These are phyloP conservation scores for Kwoniella sp. DNA, from an alignment of 768 basidiomycete genomes.

Conservation along the genomic window DNA sequence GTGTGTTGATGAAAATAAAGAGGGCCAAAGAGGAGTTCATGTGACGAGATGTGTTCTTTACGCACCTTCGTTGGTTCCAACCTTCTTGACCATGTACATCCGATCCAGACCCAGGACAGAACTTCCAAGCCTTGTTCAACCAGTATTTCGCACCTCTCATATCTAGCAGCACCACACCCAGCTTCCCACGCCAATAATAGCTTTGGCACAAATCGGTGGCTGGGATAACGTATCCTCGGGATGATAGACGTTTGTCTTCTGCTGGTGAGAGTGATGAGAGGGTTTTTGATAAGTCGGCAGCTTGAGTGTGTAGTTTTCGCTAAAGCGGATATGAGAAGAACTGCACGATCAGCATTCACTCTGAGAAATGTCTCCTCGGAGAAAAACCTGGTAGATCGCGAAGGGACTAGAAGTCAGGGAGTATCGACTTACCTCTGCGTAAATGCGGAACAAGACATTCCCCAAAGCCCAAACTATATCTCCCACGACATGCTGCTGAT, in stretches of 20 bases:
- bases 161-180: slow-evolving; percentile 39
- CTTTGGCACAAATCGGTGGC: slow-evolving; percentile 42
- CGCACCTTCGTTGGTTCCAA: slow-evolving; percentile 41
- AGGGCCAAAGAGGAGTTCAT: too few relatives aligned
- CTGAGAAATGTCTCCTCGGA: too few relatives aligned
- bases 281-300: slow-evolving; percentile 32
- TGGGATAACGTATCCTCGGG: slow-evolving; percentile 23
- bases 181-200: slow-evolving; percentile 47
- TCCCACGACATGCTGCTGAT: slow-evolving; percentile 28
- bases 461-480: slow-evolving; percentile 44
- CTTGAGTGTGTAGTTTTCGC: slow-evolving; percentile 47
- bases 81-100: slow-evolving; percentile 5
- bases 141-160: slow-evolving; percentile 37
- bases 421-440: slow-evolving; percentile 43
- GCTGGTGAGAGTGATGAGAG: slow-evolving; percentile 31
- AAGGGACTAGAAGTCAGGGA: too few relatives aligned
- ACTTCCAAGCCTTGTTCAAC: slow-evolving; percentile 42
- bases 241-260: slow-evolving; percentile 35
- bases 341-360: too few relatives aligned
- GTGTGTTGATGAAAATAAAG: too few relatives aligned
- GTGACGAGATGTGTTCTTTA: neutral
- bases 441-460: slow-evolving; percentile 46
- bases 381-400: too few relatives aligned
- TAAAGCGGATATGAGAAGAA: slow-evolving; percentile 14
- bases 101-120: slow-evolving; percentile 26